phyloP scores from a whole-genome alignment of 2,329 filamentous ascomycete genomes.

The Rugonectria rugulosa region DNA sequence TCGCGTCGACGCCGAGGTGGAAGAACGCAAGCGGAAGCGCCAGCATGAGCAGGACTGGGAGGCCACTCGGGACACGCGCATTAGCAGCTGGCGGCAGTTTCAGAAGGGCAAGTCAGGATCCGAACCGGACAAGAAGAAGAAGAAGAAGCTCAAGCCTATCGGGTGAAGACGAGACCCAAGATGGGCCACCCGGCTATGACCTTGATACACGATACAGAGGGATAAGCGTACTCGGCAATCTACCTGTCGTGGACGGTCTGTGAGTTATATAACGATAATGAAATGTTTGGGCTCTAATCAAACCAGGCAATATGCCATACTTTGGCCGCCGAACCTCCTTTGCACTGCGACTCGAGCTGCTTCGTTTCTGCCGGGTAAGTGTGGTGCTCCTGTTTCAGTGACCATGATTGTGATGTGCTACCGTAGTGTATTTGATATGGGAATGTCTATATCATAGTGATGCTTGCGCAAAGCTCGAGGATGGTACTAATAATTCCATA shows the following conservation, averaged over 20 bases:
- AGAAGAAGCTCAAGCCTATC: slow-evolving; percentile 75
- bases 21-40: slow-evolving; percentile 82
- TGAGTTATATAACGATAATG: slow-evolving; percentile 43
- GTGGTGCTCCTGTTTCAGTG: slow-evolving; percentile 4
- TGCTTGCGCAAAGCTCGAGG: background rate
- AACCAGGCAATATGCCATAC: slow-evolving; percentile 32
- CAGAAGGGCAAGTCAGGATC: slow-evolving; percentile 73
- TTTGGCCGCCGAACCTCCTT: slow-evolving; percentile 14
- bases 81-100: slow-evolving; percentile 93
- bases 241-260: slow-evolving; percentile 35
- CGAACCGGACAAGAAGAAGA: slow-evolving; percentile 64
- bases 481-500: slow-evolving; percentile 31
- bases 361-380: slow-evolving; percentile 29
- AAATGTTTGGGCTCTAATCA: slow-evolving; percentile 43
- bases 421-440: slow-evolving; percentile 7
- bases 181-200: slow-evolving; percentile 9
- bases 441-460: background rate
- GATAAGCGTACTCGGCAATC: slow-evolving; percentile 20
- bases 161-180: slow-evolving; percentile 48
- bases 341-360: slow-evolving; percentile 14
- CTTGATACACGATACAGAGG: slow-evolving; percentile 4
- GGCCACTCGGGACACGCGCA: slow-evolving; percentile 86
- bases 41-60: slow-evolving; percentile 98
- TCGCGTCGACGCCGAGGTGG: slow-evolving; percentile 84
- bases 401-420: slow-evolving; percentile 12